Percentiles rank a stretch among this genome's conserved stretches.
Evolutionary conservation across 1,284 basidiomycete genomes (phyloP).

Genomic region (Cutaneotrichosporon sp.): DNA sequence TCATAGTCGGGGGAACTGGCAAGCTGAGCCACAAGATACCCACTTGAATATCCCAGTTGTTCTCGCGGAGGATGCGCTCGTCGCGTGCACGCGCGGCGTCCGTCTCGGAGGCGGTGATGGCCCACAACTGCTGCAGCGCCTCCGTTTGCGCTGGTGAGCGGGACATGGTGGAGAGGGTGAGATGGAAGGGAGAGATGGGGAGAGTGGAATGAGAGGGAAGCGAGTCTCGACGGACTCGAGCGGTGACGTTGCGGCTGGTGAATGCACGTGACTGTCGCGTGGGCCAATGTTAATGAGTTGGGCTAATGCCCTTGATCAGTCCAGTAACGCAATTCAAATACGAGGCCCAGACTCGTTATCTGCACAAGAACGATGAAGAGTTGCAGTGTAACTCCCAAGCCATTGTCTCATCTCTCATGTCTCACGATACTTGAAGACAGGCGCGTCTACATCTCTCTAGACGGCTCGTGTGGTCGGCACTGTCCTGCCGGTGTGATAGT

Average conservation of each 20-base stretch:
- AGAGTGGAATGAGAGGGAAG: background rate
- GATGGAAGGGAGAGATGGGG: background rate
- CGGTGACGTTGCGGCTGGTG: background rate
- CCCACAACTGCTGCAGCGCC: slow-evolving; percentile 47
- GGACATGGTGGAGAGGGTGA: slow-evolving; percentile 20
- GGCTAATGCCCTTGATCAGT: no score
- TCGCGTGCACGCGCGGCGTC: slow-evolving; percentile 41
- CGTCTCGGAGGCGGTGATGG: slow-evolving; percentile 48
- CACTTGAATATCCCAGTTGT: slow-evolving; percentile 53
- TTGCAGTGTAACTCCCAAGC: no score
- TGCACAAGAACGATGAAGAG: no score
- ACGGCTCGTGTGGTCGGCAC: no score
- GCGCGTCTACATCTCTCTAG: no score
- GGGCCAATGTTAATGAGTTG: no score
- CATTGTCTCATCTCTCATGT: no score
- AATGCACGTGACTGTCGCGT: background rate
- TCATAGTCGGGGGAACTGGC: background rate
- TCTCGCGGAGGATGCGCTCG: slow-evolving; percentile 47
- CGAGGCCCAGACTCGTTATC: no score
- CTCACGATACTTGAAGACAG: background rate
- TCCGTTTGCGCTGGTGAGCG: slow-evolving; percentile 36
- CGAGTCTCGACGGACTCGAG: background rate
- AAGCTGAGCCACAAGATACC: slow-evolving; percentile 15
- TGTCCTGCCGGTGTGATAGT: no score
- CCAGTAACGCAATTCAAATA: no score